These are phyloP conservation scores for Tilletia setariae DNA, from an alignment of 1,284 basidiomycete genomes.

Conservation along the genomic window DNA sequence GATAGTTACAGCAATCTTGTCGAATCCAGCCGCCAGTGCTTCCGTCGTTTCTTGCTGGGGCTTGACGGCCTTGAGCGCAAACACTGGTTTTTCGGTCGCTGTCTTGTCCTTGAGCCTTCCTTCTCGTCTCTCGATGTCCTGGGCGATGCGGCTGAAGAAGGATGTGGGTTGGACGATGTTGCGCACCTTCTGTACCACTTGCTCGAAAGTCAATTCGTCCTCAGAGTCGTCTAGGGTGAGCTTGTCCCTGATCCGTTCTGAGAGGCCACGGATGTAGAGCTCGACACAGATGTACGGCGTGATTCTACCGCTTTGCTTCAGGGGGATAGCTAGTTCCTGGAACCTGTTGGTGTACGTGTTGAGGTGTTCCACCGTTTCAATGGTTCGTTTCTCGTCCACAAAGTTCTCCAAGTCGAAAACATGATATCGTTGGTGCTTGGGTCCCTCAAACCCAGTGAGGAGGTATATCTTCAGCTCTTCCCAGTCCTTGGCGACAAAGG, in stretches of 20 bases:
- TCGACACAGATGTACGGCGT: neutral
- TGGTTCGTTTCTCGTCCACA: neutral
- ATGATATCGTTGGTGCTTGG: neutral
- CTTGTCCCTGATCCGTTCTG: neutral
- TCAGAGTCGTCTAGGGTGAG: neutral
- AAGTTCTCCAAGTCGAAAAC: neutral
- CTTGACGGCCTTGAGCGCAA: neutral
- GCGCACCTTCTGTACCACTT: neutral
- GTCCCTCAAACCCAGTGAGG: neutral
- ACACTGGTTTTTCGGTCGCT: neutral
- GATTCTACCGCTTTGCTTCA: neutral
- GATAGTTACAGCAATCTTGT: too few species aligned
- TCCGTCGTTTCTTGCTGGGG: too few species aligned
- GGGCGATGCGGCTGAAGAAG: neutral
- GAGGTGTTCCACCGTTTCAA: neutral
- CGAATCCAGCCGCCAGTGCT: too few species aligned
- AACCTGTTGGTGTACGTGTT: neutral
- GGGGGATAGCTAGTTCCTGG: neutral
- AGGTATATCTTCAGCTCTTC: neutral
- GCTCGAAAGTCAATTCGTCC: neutral
- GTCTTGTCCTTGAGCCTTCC: neutral
- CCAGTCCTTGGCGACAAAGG: neutral
- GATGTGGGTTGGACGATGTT: neutral
- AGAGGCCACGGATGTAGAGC: neutral
- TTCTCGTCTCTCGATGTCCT: neutral